Base-by-base conservation (phyloP, 148 eudicot species). In the Fagopyrum esculentum region DNA sequence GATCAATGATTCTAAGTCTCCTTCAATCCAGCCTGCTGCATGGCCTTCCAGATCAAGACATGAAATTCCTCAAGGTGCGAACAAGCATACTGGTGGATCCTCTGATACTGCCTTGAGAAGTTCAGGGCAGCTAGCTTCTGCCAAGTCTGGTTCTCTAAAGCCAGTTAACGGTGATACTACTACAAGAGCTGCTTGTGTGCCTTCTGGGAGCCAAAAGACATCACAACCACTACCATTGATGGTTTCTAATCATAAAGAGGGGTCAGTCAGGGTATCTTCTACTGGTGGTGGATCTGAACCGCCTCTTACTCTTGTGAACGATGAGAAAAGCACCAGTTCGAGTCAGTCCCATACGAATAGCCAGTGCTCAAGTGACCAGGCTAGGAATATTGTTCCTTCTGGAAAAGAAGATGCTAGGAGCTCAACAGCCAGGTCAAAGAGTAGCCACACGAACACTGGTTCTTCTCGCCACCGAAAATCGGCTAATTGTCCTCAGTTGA, bases 271-370 rank as follows among this genome's bases (percentile, higher is more conserved):
- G 50, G 47, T 76, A 46, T 72, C 77, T 76, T 77, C 57, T 73
- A 75, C 45, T 68, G 81, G 83, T 16, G 82, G 87, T 46, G 74
- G 73, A 68, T 69, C 88, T 63, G 98, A 89, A 84, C 79, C 60
- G n/a, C 83, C 86, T 47, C 80, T 72, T 44, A 72, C 86, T 22
- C 75, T 80, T 19, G 79, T 60, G 22, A 91, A 82, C 76, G 98
- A 91, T 76, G 97, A 89, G 56, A 91, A 83, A 79, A 86, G 90
- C 75, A 81, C 86, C 75, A 85, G 91, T 78, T 91, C 94, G 51
- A 89, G 93, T 80, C 98, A 85, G 64, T 89, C 93, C 15, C 94
- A 79, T 54, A 88, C 87, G 69, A 82, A 87, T 68, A 86, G 92
- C 52, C 98, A 84, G 70, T 86, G 87, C 80, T 88, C 91, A 15